A percentile compares a stretch with the other conserved stretches of the same genome.
phyloP scores from a whole-genome alignment of 306 rosid genomes.

The Malus orientalis region DNA sequence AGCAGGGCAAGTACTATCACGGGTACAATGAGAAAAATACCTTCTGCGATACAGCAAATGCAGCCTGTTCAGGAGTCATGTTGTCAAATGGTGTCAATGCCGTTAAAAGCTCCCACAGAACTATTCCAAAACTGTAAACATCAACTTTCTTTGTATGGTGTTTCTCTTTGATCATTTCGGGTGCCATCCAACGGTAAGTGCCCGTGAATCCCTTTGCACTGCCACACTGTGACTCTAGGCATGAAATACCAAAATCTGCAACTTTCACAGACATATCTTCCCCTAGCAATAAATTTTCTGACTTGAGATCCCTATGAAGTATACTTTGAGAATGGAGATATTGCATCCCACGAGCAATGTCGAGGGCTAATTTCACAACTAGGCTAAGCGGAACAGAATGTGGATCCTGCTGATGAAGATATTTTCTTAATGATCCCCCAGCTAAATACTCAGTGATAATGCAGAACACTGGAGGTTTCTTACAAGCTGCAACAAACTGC shows the following conservation, averaged over 20 bases:
- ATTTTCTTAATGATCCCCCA: conserved; percentile 79
- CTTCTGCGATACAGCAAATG: conserved; percentile 94
- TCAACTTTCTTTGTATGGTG: conserved; percentile 90
- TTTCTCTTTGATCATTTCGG: conserved; percentile 88
- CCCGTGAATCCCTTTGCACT: conserved; percentile 81
- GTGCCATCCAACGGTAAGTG: conserved; percentile 99
- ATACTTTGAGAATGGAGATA: conserved; percentile 94
- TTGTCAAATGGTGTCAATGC: conserved; percentile 76
- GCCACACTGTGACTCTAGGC: conserved; percentile 75
- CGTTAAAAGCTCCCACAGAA: conserved; percentile 93
- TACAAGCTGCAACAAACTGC: conserved; percentile 94
- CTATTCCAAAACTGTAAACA: conserved; percentile 94
- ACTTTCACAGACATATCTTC: conserved; percentile 91
- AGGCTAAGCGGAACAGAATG: conserved; percentile 61
- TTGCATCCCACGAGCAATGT: conserved; percentile 76
- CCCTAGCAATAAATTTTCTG: conserved; percentile 78
- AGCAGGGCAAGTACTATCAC: not conserved
- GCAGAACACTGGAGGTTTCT: conserved; percentile 93
- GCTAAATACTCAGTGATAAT: conserved; percentile 86
- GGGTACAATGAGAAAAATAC: conserved; percentile 26
- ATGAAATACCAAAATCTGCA: conserved; percentile 95
- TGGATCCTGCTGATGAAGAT: conserved; percentile 76
- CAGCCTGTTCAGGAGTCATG: conserved; percentile 98
- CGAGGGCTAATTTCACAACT: conserved; percentile 68
- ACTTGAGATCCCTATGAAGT: conserved; percentile 94